Evolutionary conservation across 78 protist species (phyloP).

Genomic region (Polysphondylium violaceum): DNA sequence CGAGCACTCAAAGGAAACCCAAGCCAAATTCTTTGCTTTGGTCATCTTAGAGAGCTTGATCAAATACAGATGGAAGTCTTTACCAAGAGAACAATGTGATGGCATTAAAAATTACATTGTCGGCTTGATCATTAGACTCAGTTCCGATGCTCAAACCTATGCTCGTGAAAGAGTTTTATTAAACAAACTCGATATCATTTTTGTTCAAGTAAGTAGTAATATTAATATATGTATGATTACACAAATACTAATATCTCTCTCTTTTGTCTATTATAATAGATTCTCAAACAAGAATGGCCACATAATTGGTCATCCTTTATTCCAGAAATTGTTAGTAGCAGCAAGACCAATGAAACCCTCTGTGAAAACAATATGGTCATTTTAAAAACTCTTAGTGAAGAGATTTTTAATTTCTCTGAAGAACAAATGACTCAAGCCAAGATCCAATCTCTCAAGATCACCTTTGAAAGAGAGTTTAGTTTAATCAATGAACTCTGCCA

Average conservation of each 20-base stretch:
- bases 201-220: slow-evolving; percentile 87
- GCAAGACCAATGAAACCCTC: slow-evolving; percentile 89
- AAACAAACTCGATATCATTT: slow-evolving; percentile 85
- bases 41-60: slow-evolving; percentile 89
- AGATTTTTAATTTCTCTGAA: slow-evolving; percentile 95
- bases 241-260: background rate
- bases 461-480: slow-evolving; percentile 92
- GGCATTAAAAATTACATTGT: slow-evolving; percentile 94
- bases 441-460: slow-evolving; percentile 87
- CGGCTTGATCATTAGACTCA: slow-evolving; percentile 77
- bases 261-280: slow-evolving; percentile 53
- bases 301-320: slow-evolving; percentile 96
- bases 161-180: slow-evolving; percentile 47
- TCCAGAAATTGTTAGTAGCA: slow-evolving; percentile 92
- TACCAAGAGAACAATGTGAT: slow-evolving; percentile 90
- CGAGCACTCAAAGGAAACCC: slow-evolving; percentile 28
- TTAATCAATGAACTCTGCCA: slow-evolving; percentile 92
- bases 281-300: slow-evolving; percentile 99
- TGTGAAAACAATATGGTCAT: slow-evolving; percentile 98
- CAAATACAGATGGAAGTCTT: slow-evolving; percentile 91
- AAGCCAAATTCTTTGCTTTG: slow-evolving; percentile 89
- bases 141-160: slow-evolving; percentile 69
- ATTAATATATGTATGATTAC: background rate
- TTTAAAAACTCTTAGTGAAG: slow-evolving; percentile 91
- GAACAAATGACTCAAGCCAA: slow-evolving; percentile 94